Percentiles rank a stretch among this genome's conserved stretches.
Evolutionary conservation across 2,329 filamentous ascomycete genomes (phyloP).

Genomic region (Aureobasidium musti): DNA sequence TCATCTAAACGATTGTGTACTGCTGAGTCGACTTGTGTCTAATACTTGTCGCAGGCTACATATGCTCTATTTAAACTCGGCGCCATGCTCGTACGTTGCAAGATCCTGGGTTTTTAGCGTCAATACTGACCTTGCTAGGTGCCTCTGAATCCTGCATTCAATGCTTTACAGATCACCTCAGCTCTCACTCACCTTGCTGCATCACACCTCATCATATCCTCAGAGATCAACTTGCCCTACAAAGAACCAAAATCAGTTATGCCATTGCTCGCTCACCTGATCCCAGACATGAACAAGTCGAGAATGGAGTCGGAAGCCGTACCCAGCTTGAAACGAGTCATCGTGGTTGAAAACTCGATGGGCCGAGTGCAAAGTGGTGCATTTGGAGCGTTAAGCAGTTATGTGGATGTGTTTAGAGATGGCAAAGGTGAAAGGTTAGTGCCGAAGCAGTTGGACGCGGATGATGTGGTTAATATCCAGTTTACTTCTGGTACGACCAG

Average conservation of each 20-base stretch:
- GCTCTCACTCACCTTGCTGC: constrained; percentile 75
- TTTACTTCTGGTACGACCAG: constrained; percentile 97
- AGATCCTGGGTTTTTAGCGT: background rate
- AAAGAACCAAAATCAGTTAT: constrained; percentile 63
- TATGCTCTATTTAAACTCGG: constrained; percentile 94
- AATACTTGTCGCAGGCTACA: constrained; percentile 49
- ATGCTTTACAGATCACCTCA: constrained; percentile 71
- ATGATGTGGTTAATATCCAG: constrained; percentile 89
- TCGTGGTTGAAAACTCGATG: constrained; percentile 76
- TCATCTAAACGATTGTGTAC: background rate
- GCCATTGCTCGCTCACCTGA: constrained; percentile 57
- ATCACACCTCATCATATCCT: constrained; percentile 76
- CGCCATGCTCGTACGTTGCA: constrained; percentile 68
- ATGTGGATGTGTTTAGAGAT: constrained; percentile 48
- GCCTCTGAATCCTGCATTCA: constrained; percentile 92
- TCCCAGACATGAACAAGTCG: constrained; percentile 50
- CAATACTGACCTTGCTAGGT: constrained; percentile 48
- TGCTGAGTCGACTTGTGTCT: background rate
- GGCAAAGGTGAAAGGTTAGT: constrained; percentile 49
- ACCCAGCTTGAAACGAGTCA: constrained; percentile 68
- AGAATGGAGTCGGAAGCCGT: constrained; percentile 59
- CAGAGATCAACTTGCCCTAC: constrained; percentile 78
- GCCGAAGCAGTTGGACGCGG: constrained; percentile 54
- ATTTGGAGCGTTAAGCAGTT: constrained; percentile 51
- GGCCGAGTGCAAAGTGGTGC: constrained; percentile 53